Conservation (phyloP, 495 filamentous ascomycete species). For the Aspergillus asperescens region DNA sequence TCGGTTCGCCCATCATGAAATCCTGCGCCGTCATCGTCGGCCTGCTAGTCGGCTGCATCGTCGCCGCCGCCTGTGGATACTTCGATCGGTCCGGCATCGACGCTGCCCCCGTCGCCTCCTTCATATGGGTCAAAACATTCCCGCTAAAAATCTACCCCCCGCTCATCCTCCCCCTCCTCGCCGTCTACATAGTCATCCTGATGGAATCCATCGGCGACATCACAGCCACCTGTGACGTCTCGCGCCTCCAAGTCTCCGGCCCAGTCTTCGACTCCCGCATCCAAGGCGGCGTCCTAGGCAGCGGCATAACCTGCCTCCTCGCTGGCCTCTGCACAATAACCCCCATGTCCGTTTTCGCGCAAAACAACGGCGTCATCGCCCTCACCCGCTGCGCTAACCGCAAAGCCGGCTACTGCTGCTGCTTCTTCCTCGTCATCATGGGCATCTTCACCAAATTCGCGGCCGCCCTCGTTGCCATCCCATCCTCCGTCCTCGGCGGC, state of each 20-base stretch:
- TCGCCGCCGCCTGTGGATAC: slow-evolving; percentile 79
- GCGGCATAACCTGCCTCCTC: slow-evolving; percentile 77
- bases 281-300: slow-evolving; percentile 72
- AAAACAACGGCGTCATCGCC: slow-evolving; percentile 92
- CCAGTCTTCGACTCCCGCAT: slow-evolving; percentile 79
- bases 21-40: slow-evolving; percentile 74
- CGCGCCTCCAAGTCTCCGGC: slow-evolving; percentile 75
- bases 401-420: slow-evolving; percentile 70
- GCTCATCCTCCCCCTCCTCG: slow-evolving; percentile 75
- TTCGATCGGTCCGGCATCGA: slow-evolving; percentile 69
- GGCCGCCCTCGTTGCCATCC: slow-evolving; percentile 80
- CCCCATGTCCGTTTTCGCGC: slow-evolving; percentile 74
- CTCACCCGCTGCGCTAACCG: slow-evolving; percentile 86
- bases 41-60: slow-evolving; percentile 79
- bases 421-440: slow-evolving; percentile 82
- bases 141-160: slow-evolving; percentile 74
- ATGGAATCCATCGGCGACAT: slow-evolving; percentile 82
- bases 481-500: slow-evolving; percentile 73
- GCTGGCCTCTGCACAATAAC: slow-evolving; percentile 81
- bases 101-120: slow-evolving; percentile 66
- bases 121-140: slow-evolving; percentile 91
- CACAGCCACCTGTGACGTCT: slow-evolving; percentile 65
- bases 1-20: slow-evolving; percentile 75
- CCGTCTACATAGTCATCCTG: slow-evolving; percentile 81
- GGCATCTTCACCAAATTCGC: slow-evolving; percentile 91